A percentile compares a stretch with the other conserved stretches of the same genome.
Evolutionary conservation across 2,329 filamentous ascomycete species (phyloP).

Genomic region (Corinectria fuckeliana): DNA sequence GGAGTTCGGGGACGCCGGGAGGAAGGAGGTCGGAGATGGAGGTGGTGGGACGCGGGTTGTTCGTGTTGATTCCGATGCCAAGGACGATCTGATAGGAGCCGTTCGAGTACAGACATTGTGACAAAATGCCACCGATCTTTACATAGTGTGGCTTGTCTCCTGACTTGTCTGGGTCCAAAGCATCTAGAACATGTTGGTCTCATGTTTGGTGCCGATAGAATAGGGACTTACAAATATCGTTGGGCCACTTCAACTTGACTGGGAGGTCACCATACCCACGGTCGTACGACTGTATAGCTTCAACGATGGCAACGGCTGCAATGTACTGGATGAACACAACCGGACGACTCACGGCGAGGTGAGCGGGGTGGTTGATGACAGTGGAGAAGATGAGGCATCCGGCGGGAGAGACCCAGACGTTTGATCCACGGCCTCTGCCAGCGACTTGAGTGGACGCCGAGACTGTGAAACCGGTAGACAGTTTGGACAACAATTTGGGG

Average conservation of each 20-base stretch:
- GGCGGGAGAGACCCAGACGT: constrained; percentile 92
- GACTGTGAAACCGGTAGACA: constrained; percentile 87
- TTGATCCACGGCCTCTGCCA: constrained; percentile 85
- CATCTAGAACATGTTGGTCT: constrained; percentile 53
- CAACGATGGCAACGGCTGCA: constrained; percentile 83
- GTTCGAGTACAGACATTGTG: constrained; percentile 82
- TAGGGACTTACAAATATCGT: constrained; percentile 76
- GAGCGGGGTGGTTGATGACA: constrained; percentile 81
- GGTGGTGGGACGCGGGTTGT: constrained; percentile 84
- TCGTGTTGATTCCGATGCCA: constrained; percentile 86
- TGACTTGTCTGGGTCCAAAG: constrained; percentile 65
- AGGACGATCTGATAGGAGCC: constrained; percentile 84
- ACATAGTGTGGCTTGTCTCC: constrained; percentile 64
- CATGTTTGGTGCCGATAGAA: rapidly evolving
- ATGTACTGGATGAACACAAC: constrained; percentile 96
- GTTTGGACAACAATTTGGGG: constrained; percentile 72
- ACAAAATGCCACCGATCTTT: constrained; percentile 92
- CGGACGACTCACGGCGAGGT: constrained; percentile 74
- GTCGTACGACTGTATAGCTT: constrained; percentile 82
- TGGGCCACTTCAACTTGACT: constrained; percentile 95
- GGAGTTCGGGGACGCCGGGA: constrained; percentile 60
- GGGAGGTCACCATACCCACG: constrained; percentile 76
- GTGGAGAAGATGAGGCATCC: constrained; percentile 89
- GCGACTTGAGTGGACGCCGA: constrained; percentile 88
- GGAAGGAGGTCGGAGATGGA: constrained; percentile 78